These are phyloP conservation scores for Diaporthe citrichinensis DNA, from an alignment of 2,329 filamentous ascomycete species.

Conservation along the genomic window DNA sequence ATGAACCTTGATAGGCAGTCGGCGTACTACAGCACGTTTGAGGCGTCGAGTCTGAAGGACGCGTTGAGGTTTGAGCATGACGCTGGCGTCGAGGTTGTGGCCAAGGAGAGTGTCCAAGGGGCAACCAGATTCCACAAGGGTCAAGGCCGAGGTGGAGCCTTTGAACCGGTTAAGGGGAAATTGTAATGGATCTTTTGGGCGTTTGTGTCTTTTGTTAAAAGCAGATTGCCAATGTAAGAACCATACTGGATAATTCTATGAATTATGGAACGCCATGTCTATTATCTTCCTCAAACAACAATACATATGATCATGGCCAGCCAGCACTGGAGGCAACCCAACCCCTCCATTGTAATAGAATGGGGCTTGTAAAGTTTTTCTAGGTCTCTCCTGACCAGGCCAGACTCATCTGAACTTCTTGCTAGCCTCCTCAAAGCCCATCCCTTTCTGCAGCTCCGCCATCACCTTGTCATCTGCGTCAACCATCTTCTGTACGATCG, in stretches of 20 bases:
- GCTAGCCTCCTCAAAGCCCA: slow-evolving; percentile 60
- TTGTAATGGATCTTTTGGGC: background rate
- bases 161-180: slow-evolving; percentile 13
- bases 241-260: too few species aligned
- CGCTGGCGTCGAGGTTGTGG: slow-evolving; percentile 57
- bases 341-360: too few species aligned
- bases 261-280: too few species aligned
- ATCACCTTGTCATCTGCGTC: slow-evolving; percentile 60
- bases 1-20: slow-evolving; percentile 65
- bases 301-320: background rate
- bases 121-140: slow-evolving; percentile 24
- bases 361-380: background rate
- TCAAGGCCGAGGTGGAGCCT: slow-evolving; percentile 11
- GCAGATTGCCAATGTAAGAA: background rate
- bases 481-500: slow-evolving; percentile 57
- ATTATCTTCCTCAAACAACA: background rate
- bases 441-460: slow-evolving; percentile 55
- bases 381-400: background rate
- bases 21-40: slow-evolving; percentile 65
- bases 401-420: slow-evolving; percentile 54
- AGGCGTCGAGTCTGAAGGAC: slow-evolving; percentile 63
- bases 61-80: slow-evolving; percentile 64
- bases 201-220: background rate
- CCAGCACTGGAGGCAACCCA: background rate
- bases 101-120: slow-evolving; percentile 55